These are phyloP conservation scores for Solanum tacnaense DNA, from an alignment of 257 asterid genomes.

Conservation along the genomic window DNA sequence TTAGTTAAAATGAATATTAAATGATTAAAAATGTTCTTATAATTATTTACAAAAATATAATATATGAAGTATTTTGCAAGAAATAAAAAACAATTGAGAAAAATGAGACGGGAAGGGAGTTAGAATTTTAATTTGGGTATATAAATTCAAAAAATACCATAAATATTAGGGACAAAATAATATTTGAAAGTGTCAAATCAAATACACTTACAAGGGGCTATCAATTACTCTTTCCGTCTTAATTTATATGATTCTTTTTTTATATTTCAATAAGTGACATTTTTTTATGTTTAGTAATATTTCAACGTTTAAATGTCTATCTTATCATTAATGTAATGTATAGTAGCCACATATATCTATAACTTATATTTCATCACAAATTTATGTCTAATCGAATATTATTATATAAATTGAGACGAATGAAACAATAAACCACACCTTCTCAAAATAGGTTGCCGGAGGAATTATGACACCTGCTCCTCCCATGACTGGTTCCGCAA, in stretches of 20 bases:
- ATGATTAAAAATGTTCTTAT: too few species aligned
- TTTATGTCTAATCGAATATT: not conserved
- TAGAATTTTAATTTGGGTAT: rapidly evolving
- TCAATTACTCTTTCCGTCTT: too few species aligned
- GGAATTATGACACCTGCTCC: not conserved
- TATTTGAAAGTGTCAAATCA: too few species aligned
- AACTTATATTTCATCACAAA: too few species aligned
- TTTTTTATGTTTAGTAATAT: not conserved
- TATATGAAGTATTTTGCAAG: not conserved
- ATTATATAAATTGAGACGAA: not conserved
- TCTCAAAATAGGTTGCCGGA: not conserved
- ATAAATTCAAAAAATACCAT: not conserved
- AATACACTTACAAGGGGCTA: too few species aligned
- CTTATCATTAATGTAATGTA: not conserved
- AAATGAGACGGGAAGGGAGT: not conserved
- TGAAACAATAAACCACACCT: not conserved
- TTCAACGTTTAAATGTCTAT: not conserved
- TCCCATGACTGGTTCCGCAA: not conserved
- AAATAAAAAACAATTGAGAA: too few species aligned
- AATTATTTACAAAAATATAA: too few species aligned
- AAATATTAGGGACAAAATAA: too few species aligned
- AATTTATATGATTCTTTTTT: too few species aligned
- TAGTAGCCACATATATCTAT: too few species aligned
- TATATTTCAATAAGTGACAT: rapidly evolving
- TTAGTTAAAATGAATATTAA: too few species aligned